These are phyloP conservation scores for Casuarina equisetifolia DNA, from an alignment of 306 rosid species.

Conservation along the genomic window DNA sequence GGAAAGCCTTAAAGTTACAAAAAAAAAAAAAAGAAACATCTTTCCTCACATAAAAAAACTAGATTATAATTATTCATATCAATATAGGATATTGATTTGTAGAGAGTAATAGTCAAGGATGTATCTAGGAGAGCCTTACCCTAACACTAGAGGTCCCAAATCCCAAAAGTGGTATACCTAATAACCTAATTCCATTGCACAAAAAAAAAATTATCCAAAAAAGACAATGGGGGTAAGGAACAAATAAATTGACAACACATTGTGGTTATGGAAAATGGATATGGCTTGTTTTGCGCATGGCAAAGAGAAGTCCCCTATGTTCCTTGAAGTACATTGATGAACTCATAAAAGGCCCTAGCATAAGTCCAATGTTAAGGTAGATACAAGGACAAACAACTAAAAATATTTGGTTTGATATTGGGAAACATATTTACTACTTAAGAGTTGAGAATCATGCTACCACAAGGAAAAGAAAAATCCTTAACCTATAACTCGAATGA, in stretches of 20 bases:
- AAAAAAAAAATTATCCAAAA: background rate
- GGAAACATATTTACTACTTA: background rate
- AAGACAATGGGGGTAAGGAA: background rate
- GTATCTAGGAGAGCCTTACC: no score
- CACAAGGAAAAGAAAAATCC: background rate
- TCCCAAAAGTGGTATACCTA: background rate
- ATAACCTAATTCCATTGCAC: background rate
- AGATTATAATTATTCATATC: no score
- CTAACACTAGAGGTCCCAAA: background rate
- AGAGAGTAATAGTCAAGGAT: no score
- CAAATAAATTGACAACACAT: background rate
- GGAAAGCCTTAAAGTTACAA: no score
- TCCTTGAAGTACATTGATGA: no score
- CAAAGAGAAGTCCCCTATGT: no score
- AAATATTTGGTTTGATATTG: conserved; percentile 2
- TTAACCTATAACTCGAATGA: background rate
- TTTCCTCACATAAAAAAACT: no score
- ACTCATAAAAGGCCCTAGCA: no score
- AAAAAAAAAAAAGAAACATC: no score
- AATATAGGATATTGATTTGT: no score
- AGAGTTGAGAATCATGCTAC: conserved; percentile 17
- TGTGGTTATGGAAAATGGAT: background rate
- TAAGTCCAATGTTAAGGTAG: background rate
- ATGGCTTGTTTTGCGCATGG: no score
- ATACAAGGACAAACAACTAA: background rate